A percentile compares a stretch with the other conserved stretches of the same genome.
Conservation (phyloP, 2,329 filamentous ascomycete genomes). For the Onygena corvina region DNA sequence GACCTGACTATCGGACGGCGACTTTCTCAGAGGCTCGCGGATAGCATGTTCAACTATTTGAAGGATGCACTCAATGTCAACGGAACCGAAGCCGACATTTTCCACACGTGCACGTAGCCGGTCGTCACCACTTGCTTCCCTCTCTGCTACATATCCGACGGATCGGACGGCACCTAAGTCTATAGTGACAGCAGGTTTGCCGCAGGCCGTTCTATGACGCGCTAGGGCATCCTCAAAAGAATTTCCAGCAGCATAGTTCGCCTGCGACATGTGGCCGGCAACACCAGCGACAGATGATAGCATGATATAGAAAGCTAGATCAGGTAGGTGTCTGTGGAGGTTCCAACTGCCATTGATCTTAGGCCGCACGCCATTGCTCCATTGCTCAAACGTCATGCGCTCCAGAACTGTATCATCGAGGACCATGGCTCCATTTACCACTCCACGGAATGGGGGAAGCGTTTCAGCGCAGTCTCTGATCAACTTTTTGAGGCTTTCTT, state of each 20-base stretch:
- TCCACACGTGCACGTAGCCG: background rate
- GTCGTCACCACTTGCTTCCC: background rate
- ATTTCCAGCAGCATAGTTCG: constrained; percentile 28
- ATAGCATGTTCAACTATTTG: constrained; percentile 3
- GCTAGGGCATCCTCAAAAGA: constrained; percentile 24
- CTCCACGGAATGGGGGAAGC: constrained; percentile 14
- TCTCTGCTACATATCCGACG: constrained; percentile 10
- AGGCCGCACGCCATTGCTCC: constrained; percentile 21
- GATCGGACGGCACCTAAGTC: constrained; percentile 3
- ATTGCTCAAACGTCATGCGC: constrained; percentile 28
- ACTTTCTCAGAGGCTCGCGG: background rate
- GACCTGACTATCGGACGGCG: background rate
- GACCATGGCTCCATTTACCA: constrained; percentile 18
- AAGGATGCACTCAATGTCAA: constrained; percentile 3
- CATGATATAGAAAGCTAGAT: constrained; percentile 34
- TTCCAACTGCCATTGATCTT: constrained; percentile 27
- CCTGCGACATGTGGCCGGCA: constrained; percentile 21
- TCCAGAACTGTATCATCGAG: constrained; percentile 21
- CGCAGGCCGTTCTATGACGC: background rate
- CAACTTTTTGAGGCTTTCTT: constrained; percentile 12
- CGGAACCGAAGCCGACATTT: background rate
- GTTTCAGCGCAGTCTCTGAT: constrained; percentile 8
- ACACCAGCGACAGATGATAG: constrained; percentile 29
- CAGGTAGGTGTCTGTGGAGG: constrained; percentile 20
- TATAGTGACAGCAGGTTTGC: constrained; percentile 3